These are phyloP conservation scores for Emericellopsis atlantica DNA, from an alignment of 2,329 filamentous ascomycete species.

Conservation along the genomic window DNA sequence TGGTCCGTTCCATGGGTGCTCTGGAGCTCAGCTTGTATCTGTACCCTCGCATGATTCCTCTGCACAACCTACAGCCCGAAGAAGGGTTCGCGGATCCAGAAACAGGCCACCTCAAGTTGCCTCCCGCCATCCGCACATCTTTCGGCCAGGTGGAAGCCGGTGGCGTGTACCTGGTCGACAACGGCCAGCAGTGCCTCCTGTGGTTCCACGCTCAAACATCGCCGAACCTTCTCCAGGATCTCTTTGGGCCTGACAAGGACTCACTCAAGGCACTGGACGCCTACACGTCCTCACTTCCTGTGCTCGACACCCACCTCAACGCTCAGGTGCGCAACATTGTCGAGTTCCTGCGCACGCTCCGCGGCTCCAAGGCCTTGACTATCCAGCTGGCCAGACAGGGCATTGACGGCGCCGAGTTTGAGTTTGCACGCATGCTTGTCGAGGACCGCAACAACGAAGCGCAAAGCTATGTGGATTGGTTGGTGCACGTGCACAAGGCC, in stretches of 20 bases:
- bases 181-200: slow-evolving; percentile 80
- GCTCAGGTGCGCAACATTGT: slow-evolving; percentile 90
- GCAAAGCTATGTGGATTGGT: slow-evolving; percentile 96
- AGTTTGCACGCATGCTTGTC: slow-evolving; percentile 82
- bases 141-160: slow-evolving; percentile 86
- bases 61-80: slow-evolving; percentile 78
- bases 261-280: slow-evolving; percentile 68
- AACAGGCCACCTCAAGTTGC: slow-evolving; percentile 73
- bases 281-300: slow-evolving; percentile 65
- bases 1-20: slow-evolving; percentile 79
- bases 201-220: slow-evolving; percentile 92
- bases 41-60: slow-evolving; percentile 83
- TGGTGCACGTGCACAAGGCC: slow-evolving; percentile 86
- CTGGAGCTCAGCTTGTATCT: slow-evolving; percentile 82
- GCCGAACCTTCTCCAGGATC: slow-evolving; percentile 77
- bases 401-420: slow-evolving; percentile 88
- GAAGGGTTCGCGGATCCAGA: slow-evolving; percentile 86
- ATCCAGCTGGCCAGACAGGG: slow-evolving; percentile 88
- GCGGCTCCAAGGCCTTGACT: slow-evolving; percentile 78
- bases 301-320: slow-evolving; percentile 84
- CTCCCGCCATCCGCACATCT: slow-evolving; percentile 65
- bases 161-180: slow-evolving; percentile 89
- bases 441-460: slow-evolving; percentile 97
- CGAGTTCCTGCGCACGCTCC: slow-evolving; percentile 67
- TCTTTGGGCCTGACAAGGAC: slow-evolving; percentile 67